phyloP scores from a whole-genome alignment of 768 basidiomycete genomes.

The Auricularia sp. region DNA sequence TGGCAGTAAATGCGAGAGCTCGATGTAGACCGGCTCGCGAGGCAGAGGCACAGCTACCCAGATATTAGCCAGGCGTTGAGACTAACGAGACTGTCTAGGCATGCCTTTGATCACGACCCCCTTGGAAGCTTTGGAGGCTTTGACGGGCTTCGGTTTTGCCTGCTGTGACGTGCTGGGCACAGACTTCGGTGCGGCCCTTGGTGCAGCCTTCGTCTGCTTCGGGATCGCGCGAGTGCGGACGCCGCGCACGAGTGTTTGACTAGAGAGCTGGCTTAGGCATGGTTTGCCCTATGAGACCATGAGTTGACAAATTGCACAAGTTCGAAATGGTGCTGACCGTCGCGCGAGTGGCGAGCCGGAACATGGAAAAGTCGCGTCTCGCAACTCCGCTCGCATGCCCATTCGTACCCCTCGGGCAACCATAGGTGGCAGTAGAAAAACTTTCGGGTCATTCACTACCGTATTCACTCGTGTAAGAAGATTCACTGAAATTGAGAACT shows the following conservation, averaged over 20 bases:
- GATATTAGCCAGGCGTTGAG: no score
- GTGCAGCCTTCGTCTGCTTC: background rate
- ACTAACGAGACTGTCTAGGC: no score
- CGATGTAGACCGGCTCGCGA: slow-evolving; percentile 9
- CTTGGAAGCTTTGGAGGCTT: background rate
- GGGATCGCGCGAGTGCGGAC: background rate
- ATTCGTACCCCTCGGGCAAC: background rate
- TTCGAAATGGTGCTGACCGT: background rate
- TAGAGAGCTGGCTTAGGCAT: background rate
- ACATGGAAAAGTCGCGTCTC: background rate
- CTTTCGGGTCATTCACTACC: no score
- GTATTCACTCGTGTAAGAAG: no score
- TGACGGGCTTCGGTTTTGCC: background rate
- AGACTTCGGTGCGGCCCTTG: background rate
- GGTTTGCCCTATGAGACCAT: background rate
- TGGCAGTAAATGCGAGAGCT: slow-evolving; percentile 11
- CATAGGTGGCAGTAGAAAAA: no score
- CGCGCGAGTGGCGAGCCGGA: background rate
- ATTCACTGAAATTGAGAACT: no score
- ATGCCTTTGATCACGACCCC: background rate
- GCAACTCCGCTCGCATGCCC: background rate
- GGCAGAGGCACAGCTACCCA: background rate
- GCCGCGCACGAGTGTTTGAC: background rate
- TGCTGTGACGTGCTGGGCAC: background rate
- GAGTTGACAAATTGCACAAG: no score